Percentiles rank a stretch among this genome's conserved stretches.
phyloP scores from a whole-genome alignment of 768 basidiomycete species.

The Suillus plorans region DNA sequence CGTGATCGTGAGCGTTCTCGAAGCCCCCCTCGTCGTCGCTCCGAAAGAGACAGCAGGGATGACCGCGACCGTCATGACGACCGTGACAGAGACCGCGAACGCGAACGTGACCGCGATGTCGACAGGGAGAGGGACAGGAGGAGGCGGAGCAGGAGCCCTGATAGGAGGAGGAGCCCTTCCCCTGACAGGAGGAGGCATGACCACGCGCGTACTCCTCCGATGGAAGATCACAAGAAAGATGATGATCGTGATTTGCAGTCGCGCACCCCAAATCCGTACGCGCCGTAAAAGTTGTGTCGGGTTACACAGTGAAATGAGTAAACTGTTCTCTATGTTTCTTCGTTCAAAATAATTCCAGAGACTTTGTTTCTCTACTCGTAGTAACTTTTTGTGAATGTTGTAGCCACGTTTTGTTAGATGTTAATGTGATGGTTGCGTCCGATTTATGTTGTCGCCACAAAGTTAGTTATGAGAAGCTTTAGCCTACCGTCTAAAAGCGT shows the following conservation, averaged over 20 bases:
- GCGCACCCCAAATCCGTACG: constrained; percentile 59
- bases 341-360: not conserved
- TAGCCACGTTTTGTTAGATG: constrained; percentile 7
- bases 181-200: constrained; percentile 47
- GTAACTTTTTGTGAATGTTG: not conserved
- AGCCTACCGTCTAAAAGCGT: not conserved
- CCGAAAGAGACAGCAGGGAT: constrained; percentile 34
- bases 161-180: constrained; percentile 45
- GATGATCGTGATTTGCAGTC: constrained; percentile 48
- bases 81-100: constrained; percentile 26
- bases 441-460: not conserved
- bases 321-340: not conserved
- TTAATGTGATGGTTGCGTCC: constrained; percentile 4
- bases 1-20: constrained; percentile 50
- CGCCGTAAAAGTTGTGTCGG: constrained; percentile 17
- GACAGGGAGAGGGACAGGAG: constrained; percentile 46
- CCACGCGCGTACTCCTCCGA: constrained; percentile 51
- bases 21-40: constrained; percentile 46
- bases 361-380: constrained; percentile 8
- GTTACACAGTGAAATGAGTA: not conserved
- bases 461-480: not conserved
- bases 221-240: constrained; percentile 41
- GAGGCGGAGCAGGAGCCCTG: constrained; percentile 50
- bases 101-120: constrained; percentile 35
- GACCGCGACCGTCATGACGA: constrained; percentile 38